phyloP scores from a whole-genome alignment of 2,329 filamentous ascomycete species.

The Cytospora piceae region DNA sequence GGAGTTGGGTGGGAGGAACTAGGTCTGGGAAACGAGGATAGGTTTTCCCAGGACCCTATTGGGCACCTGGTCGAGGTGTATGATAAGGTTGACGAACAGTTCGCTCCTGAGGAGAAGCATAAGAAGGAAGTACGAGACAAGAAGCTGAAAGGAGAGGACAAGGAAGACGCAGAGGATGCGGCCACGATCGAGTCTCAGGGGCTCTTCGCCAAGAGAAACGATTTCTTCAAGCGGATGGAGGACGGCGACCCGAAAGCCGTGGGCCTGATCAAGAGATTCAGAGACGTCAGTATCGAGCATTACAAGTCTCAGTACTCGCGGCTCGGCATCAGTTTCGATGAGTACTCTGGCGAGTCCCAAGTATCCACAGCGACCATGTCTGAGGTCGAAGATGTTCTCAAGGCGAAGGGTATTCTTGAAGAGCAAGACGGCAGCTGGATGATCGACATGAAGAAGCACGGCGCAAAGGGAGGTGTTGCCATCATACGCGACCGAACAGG shows the following conservation, averaged over 20 bases:
- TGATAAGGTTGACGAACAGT: slow-evolving; percentile 67
- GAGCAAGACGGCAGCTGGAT: slow-evolving; percentile 68
- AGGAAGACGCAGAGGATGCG: slow-evolving; percentile 41
- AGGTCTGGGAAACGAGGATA: slow-evolving; percentile 61
- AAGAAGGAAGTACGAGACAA: slow-evolving; percentile 55
- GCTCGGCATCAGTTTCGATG: slow-evolving; percentile 65
- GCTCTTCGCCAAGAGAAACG: slow-evolving; percentile 56
- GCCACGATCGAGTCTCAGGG: slow-evolving; percentile 48
- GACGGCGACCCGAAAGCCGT: slow-evolving; percentile 60
- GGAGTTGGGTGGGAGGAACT: slow-evolving; percentile 70
- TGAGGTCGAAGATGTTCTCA: slow-evolving; percentile 60
- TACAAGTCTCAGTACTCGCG: slow-evolving; percentile 63
- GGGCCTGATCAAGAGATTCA: slow-evolving; percentile 60
- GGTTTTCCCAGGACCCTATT: slow-evolving; percentile 67
- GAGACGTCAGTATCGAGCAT: slow-evolving; percentile 60
- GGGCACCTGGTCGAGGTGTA: slow-evolving; percentile 75
- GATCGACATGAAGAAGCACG: slow-evolving; percentile 71
- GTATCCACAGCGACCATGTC: slow-evolving; percentile 56
- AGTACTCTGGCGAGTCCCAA: slow-evolving; percentile 71
- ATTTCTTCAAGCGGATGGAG: slow-evolving; percentile 67
- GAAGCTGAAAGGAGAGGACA: slow-evolving; percentile 32
- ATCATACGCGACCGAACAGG: slow-evolving; percentile 67
- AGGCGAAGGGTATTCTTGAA: slow-evolving; percentile 64
- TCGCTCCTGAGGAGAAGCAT: slow-evolving; percentile 64
- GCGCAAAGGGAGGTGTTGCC: slow-evolving; percentile 68